Evolutionary conservation across 176 grass and related monocot genomes (phyloP).

Genomic region (Aegilops sharonensis): DNA sequence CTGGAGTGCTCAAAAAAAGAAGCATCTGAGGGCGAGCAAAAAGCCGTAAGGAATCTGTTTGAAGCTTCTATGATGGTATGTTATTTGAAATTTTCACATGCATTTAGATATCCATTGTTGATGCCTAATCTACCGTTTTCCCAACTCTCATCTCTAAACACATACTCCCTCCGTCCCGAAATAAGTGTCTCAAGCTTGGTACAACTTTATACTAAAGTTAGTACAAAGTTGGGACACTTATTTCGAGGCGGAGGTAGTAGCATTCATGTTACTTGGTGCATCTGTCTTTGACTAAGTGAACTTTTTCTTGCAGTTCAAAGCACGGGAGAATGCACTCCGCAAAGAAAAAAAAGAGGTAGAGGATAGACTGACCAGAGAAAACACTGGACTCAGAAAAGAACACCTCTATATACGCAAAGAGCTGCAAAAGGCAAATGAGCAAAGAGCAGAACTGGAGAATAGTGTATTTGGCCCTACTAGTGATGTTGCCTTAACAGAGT

Average conservation of each 20-base stretch:
- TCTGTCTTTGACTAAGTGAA: neutral
- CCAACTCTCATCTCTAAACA: neutral
- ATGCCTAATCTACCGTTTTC: neutral
- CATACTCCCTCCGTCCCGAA: neutral
- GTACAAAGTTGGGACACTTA: no score
- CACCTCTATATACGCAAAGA: constrained; percentile 32
- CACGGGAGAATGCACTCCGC: constrained; percentile 31
- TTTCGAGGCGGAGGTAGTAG: neutral
- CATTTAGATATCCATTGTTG: neutral
- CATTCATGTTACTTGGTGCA: neutral
- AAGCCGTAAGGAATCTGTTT: constrained; percentile 41
- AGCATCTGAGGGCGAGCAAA: constrained; percentile 45
- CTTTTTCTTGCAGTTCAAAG: constrained; percentile 45
- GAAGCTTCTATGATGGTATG: constrained; percentile 54
- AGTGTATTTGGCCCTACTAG: constrained; percentile 9
- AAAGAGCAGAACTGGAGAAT: constrained; percentile 29
- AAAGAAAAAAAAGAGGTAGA: constrained; percentile 56
- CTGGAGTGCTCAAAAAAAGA: constrained; percentile 42
- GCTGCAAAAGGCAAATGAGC: constrained; percentile 44
- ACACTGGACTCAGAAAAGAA: constrained; percentile 33
- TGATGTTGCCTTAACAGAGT: constrained; percentile 11
- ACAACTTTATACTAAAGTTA: no score
- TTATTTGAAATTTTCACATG: neutral
- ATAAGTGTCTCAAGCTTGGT: no score
- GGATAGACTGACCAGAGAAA: constrained; percentile 50